phyloP scores from a whole-genome alignment of 225 moss, liverwort and hornwort genomes.

The Pleurozium schreberi region DNA sequence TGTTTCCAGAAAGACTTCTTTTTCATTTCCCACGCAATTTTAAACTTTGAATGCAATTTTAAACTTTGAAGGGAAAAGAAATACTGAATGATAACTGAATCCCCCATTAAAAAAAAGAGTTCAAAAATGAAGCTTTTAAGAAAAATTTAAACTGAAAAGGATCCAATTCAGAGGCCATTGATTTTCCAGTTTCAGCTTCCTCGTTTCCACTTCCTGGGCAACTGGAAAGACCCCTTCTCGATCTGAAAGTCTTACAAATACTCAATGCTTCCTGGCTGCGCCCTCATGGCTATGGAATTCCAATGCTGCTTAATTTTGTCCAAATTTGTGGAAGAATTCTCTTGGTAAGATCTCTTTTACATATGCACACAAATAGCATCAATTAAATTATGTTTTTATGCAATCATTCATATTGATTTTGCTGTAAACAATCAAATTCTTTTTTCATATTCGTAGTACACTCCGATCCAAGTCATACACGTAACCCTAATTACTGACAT shows the following conservation, averaged over 20 bases:
- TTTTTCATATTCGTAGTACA: not conserved
- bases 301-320: not conserved
- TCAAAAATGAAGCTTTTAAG: too few relatives aligned
- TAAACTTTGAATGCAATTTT: not conserved
- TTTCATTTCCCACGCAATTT: not conserved
- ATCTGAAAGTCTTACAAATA: too few relatives aligned
- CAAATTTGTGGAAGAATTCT: not conserved
- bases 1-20: not conserved
- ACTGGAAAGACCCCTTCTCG: not conserved
- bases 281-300: not conserved
- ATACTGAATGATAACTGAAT: rapidly evolving
- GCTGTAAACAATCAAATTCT: not conserved
- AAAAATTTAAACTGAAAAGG: too few relatives aligned
- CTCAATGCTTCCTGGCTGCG: too few relatives aligned
- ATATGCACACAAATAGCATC: not conserved
- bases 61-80: not conserved
- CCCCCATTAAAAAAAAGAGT: too few relatives aligned
- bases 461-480: not conserved
- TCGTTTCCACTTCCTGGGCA: not conserved
- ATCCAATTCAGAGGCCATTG: not conserved
- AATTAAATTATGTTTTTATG: too few relatives aligned
- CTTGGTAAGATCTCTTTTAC: not conserved
- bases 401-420: not conserved
- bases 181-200: not conserved
- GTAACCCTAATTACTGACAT: not conserved